Base-by-base conservation (phyloP, 257 asterid genomes). In the Voacanga thouarsii region DNA sequence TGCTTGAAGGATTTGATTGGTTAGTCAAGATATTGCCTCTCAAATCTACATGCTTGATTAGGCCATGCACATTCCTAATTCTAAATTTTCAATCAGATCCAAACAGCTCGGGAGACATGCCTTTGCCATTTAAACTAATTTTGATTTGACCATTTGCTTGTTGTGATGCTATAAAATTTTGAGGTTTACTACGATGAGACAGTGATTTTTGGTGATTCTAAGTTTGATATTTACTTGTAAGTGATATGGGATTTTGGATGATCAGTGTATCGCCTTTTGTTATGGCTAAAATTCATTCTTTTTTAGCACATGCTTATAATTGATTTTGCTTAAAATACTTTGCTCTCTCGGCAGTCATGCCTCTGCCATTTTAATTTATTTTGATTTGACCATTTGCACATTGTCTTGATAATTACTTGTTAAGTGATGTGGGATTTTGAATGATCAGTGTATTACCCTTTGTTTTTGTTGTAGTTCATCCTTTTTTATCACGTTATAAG, bases 1-100 rank as follows among this genome's bases (percentile, higher is more conserved):
- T 96, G 74, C 93, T 93, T 77, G 92, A 88, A 77, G 99, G 98
- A 75, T 92, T 96, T 73, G 92, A 96, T 85, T 96, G 98, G 97
- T 76, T 96, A 86, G 98, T 78, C 97, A 93, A 84, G 98, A 96
- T 81, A 83, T 93, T 61, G 97, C 97, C 81, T 96, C 97, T 0
- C 88, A 97, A 78, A 96, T 96, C 75, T 93, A 90, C 88, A 85
- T 95, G 96, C 97, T 93, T 43, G 97, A 91, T 70, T 92, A 88
- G 80, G 74, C 74, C 12, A 12, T 19, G n/a, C n/a, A n/a, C n/a
- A n/a, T n/a, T n/a, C n/a, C n/a, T n/a, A n/a, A n/a, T n/a, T n/a
- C n/a, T n/a, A 55, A 37, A 28, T 44, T 60, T n/a, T 57, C 67
- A 18, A 4, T 8, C 26, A 18, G 41, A 37, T 47, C 68, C 12